A percentile compares a stretch with the other conserved stretches of the same genome.
Evolutionary conservation across 805 yeast species (phyloP).

Genomic region (Isabelozyma rhagii): DNA sequence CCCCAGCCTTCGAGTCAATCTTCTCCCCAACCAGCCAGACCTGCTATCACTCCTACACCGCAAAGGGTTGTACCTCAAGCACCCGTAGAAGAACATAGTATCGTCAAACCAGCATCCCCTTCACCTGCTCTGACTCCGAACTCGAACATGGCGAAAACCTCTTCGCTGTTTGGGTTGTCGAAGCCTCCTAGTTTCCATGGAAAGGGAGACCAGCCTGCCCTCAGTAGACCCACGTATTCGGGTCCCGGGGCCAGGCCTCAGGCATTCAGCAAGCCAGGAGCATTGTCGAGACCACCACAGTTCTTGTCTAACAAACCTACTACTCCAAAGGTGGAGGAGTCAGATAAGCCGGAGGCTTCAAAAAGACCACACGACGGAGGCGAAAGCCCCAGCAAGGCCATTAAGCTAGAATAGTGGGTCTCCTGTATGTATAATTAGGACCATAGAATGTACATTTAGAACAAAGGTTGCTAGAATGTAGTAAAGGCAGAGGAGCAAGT

Average conservation of each 20-base stretch:
- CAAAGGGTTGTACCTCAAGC: neutral
- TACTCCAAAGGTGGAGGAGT: neutral
- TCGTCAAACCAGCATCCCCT: neutral
- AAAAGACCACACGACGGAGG: neutral
- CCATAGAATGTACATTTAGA: no score
- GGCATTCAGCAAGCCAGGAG: conserved; percentile 26
- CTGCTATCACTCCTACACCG: neutral
- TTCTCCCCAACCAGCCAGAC: neutral
- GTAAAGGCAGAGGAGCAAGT: no score
- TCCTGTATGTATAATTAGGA: neutral
- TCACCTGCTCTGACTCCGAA: neutral
- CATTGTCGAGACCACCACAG: conserved; percentile 34
- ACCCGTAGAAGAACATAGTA: neutral
- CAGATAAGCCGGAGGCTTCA: neutral
- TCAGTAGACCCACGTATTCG: conserved; percentile 23
- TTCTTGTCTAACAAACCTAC: conserved; percentile 32
- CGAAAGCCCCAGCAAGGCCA: neutral
- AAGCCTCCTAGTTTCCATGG: conserved; percentile 21
- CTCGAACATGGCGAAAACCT: neutral
- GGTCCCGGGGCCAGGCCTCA: conserved; percentile 20
- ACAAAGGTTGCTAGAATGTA: no score
- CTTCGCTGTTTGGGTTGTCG: conserved; percentile 6
- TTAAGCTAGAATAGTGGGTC: neutral
- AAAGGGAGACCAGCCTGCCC: conserved; percentile 11
- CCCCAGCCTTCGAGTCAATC: conserved; percentile 11